phyloP scores from a whole-genome alignment of 2,329 filamentous ascomycete species.

The Ascochyta rabiei region DNA sequence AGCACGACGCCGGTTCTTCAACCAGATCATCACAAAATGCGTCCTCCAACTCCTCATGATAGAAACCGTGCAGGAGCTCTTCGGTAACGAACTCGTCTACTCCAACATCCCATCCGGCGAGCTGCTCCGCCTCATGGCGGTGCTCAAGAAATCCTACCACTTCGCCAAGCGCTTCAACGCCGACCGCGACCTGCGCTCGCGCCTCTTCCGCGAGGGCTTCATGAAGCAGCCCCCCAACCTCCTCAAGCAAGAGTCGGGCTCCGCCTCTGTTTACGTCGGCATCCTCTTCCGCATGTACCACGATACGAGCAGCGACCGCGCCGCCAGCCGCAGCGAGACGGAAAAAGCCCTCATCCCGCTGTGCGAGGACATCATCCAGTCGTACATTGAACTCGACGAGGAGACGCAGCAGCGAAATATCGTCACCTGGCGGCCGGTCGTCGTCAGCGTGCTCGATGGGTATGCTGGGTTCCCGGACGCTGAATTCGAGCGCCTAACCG shows the following conservation, averaged over 20 bases:
- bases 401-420: slow-evolving; percentile 98
- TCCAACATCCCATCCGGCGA: slow-evolving; percentile 88
- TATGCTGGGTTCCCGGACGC: slow-evolving; percentile 81
- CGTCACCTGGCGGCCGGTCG: slow-evolving; percentile 93
- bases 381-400: slow-evolving; percentile 86
- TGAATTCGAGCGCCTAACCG: slow-evolving; percentile 80
- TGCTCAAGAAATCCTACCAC: slow-evolving; percentile 94
- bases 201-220: slow-evolving; percentile 95
- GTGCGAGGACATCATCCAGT: slow-evolving; percentile 89
- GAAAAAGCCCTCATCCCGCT: slow-evolving; percentile 92
- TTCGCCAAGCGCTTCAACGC: slow-evolving; percentile 98
- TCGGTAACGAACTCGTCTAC: slow-evolving; percentile 96
- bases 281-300: slow-evolving; percentile 98
- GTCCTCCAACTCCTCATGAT: slow-evolving; percentile 98
- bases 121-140: slow-evolving; percentile 86
- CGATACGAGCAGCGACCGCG: slow-evolving; percentile 82
- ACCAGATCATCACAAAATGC: slow-evolving; percentile 98
- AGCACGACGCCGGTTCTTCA: slow-evolving; percentile 93
- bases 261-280: slow-evolving; percentile 90
- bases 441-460: slow-evolving; percentile 94
- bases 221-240: slow-evolving; percentile 99
- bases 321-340: slow-evolving; percentile 78
- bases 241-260: slow-evolving; percentile 93
- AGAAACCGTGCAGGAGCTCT: slow-evolving; percentile 97
- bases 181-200: slow-evolving; percentile 92